Evolutionary conservation across 352 stramenopile species (phyloP), one percentile per base, ranked within the genome.

Genomic region (Phytophthora palmivora): DNA sequence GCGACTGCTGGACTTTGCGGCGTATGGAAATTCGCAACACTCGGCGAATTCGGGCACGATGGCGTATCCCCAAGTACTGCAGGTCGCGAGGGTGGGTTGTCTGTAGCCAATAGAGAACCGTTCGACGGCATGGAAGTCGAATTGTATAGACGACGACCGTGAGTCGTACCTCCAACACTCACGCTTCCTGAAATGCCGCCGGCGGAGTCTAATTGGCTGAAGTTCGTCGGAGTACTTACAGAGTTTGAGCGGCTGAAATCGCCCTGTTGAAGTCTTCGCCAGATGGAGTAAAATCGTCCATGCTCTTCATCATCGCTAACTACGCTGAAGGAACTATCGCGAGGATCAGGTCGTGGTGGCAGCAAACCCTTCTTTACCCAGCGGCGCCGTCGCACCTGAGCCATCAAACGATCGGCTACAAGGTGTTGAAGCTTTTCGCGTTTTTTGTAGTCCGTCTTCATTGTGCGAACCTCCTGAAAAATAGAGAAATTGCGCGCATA

Each of bases 401-500:
- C 85, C 78, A 95, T 91, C 18, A 95, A 63, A 6, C 87, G 72
- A 62, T 95, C 87, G 0, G 87, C 85, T 63, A 95, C 80, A 28
- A 95, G 90, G 57, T 95, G 82, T 58, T 95, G 87, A 22, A 95
- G 71, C 61, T 89, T 91, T 53, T 95, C 87, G 18, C 87, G 85
- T 48, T 90, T 91, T 21, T 78, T 75, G 54, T 85, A 89, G 51
- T 91, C 85, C 4, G 82, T 87, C 51, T 83, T 88, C 72, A 79
- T 81, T 4, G 86, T 91, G 0, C 87, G 85, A 33, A 94, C 73
- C 47, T 95, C 82, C 55, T 95, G 87, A 64, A 96, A 96, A 42
- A 94, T 84, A 3, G 79, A 90, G 22, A 96, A 96, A 52, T 96
- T 95, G 33, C 86, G 85, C 33, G 87, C 86, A 46, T 96, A 96